These are phyloP conservation scores for Dovyalis caffra DNA, from an alignment of 345 rosid species.

Conservation along the genomic window DNA sequence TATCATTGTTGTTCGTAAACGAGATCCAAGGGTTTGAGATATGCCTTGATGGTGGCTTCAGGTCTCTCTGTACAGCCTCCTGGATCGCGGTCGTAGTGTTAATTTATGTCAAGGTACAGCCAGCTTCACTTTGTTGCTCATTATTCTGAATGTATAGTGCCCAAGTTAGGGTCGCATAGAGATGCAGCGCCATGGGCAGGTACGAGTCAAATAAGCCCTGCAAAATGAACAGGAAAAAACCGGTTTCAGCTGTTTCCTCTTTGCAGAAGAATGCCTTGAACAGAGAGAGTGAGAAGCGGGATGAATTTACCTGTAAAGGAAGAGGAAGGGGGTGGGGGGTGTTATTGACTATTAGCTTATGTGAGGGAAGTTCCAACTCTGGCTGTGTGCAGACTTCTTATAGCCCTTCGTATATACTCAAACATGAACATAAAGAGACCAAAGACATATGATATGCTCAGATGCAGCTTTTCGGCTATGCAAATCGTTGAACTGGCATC, in stretches of 20 bases:
- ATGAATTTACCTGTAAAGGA: slow-evolving; percentile 6
- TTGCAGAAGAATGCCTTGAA: background rate
- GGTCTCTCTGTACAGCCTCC: background rate
- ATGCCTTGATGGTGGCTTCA: background rate
- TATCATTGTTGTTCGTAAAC: background rate
- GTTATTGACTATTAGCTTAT: slow-evolving; percentile 19
- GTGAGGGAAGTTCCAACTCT: slow-evolving; percentile 56
- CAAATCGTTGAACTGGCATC: slow-evolving; percentile 10
- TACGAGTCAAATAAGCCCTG: slow-evolving; percentile 13
- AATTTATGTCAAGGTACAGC: background rate
- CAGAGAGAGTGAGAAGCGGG: background rate
- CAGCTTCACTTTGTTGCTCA: background rate
- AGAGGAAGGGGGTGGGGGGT: too few relatives aligned
- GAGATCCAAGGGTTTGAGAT: background rate
- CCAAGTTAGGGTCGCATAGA: background rate
- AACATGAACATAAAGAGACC: slow-evolving; percentile 55
- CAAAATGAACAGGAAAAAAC: background rate
- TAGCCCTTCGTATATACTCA: slow-evolving; percentile 48
- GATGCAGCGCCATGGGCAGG: background rate
- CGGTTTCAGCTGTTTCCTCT: background rate
- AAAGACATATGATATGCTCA: slow-evolving; percentile 50
- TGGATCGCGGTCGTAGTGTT: background rate
- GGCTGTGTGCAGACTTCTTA: slow-evolving; percentile 51
- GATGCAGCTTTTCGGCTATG: slow-evolving; percentile 41
- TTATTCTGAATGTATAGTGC: background rate